Evolutionary conservation across 2,329 filamentous ascomycete genomes (phyloP).

Genomic region (Aureobasidium vineae): DNA sequence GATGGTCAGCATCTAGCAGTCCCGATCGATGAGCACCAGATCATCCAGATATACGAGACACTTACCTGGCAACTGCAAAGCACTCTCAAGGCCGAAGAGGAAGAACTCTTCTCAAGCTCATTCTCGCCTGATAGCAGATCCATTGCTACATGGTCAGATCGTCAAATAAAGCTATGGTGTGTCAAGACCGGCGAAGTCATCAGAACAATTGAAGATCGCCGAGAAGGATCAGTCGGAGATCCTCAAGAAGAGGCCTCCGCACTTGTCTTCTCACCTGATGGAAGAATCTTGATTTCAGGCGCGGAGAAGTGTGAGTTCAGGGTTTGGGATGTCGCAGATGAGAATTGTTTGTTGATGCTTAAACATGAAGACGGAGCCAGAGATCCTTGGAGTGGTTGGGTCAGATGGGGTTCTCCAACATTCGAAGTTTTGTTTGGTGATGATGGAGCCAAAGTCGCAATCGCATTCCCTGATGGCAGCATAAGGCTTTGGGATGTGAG

Average conservation of each 20-base stretch:
- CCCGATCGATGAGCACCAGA: background rate
- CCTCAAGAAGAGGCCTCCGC: background rate
- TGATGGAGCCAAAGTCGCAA: background rate
- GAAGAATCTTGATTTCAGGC: background rate
- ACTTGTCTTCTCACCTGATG: slow-evolving; percentile 7
- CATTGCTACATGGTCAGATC: background rate
- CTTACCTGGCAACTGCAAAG: background rate
- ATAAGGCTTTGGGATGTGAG: background rate
- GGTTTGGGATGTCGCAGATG: background rate
- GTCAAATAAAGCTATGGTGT: background rate
- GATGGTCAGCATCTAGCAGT: background rate
- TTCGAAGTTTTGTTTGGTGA: background rate
- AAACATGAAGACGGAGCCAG: background rate
- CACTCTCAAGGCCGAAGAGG: background rate
- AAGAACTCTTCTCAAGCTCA: background rate
- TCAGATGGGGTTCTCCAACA: background rate
- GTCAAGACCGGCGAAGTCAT: background rate
- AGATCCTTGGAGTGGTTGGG: background rate
- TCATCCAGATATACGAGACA: background rate
- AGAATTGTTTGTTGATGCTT: background rate
- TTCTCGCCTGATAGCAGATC: slow-evolving; percentile 6
- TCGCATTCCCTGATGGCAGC: slow-evolving; percentile 15
- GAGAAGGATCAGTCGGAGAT: background rate
- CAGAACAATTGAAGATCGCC: background rate
- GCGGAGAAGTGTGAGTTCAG: background rate